phyloP scores from a whole-genome alignment of 768 basidiomycete genomes.

The Boletus eberwhitei region DNA sequence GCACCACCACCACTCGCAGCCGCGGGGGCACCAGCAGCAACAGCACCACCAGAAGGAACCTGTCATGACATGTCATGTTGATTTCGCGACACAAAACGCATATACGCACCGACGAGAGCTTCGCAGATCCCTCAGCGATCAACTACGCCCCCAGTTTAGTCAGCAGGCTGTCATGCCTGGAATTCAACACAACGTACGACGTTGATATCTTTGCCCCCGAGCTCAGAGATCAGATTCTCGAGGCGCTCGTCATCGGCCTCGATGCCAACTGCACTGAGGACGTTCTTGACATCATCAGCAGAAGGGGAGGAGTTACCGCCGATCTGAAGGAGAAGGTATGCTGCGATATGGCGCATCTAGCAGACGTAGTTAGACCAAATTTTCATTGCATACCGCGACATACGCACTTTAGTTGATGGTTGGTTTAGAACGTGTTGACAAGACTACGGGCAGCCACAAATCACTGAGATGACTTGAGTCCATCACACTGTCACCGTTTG shows the following conservation, averaged over 20 bases:
- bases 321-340: conserved; percentile 94
- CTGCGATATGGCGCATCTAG: conserved; percentile 93
- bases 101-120: conserved; percentile 84
- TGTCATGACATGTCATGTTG: conserved; percentile 24
- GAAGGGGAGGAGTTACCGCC: conserved; percentile 90
- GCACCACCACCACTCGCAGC: conserved; percentile 47
- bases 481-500: background rate
- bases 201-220: conserved; percentile 86
- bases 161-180: background rate
- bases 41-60: conserved; percentile 93
- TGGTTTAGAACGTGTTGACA: conserved; percentile 29
- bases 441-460: conserved; percentile 83
- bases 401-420: conserved; percentile 43
- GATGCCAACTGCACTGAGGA: conserved; percentile 83
- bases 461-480: conserved; percentile 49
- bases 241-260: conserved; percentile 84
- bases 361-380: background rate
- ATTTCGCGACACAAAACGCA: background rate
- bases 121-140: conserved; percentile 88
- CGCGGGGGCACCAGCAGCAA: conserved; percentile 50
- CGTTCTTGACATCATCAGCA: conserved; percentile 82
- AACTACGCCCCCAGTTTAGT: conserved; percentile 43
- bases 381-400: background rate
- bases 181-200: conserved; percentile 45
- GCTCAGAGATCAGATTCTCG: conserved; percentile 80